phyloP scores from a whole-genome alignment of 345 rosid genomes.

The Dimocarpus longan region DNA sequence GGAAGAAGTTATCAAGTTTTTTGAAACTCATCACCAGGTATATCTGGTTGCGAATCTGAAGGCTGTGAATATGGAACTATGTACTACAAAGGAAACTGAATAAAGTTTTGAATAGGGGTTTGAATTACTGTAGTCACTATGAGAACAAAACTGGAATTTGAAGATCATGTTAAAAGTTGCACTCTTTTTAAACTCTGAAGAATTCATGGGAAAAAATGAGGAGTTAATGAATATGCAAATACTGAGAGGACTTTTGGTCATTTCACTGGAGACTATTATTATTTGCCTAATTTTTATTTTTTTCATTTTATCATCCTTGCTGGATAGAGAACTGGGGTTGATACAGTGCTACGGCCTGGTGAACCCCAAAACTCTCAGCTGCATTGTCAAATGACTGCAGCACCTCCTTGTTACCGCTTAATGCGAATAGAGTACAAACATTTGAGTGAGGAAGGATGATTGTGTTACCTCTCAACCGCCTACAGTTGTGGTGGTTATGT shows the following conservation, averaged over 20 bases:
- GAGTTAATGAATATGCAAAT: not conserved
- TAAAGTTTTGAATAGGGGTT: not conserved
- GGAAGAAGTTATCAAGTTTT: conserved; percentile 94
- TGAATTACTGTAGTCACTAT: not conserved
- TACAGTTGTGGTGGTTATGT: not conserved
- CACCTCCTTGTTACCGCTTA: not conserved
- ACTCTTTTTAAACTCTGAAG: not conserved
- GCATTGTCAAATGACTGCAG: not conserved
- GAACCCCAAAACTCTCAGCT: conserved; percentile 1
- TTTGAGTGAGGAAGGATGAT: not conserved
- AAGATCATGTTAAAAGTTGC: not conserved
- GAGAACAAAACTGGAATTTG: not conserved
- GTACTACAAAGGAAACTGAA: conserved; percentile 7
- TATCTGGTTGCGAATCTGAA: not conserved
- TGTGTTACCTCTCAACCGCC: not conserved
- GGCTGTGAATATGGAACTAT: not conserved
- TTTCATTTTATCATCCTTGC: not conserved
- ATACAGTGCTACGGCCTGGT: not conserved
- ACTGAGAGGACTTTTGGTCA: not conserved
- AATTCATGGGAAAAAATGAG: not conserved
- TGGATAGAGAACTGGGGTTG: not conserved
- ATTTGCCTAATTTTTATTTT: not conserved
- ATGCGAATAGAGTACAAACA: not conserved
- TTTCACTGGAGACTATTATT: not conserved
- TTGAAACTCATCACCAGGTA: conserved; percentile 93